Conservation (phyloP, 352 stramenopile species). For the Stephanocyclus meneghinianus region DNA sequence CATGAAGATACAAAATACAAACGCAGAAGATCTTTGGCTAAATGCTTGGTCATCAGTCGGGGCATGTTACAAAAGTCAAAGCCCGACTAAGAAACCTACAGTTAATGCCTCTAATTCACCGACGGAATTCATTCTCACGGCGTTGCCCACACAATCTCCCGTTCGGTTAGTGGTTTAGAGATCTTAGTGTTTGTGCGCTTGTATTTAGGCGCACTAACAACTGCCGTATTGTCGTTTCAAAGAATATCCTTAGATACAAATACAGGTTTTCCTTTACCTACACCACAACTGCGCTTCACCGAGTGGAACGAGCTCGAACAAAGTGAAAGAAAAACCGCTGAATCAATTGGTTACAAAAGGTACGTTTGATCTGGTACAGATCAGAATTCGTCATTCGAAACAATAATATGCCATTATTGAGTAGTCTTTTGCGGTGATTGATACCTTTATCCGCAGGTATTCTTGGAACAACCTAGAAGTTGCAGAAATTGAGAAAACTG, state of each 20-base stretch:
- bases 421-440: neutral
- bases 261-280: neutral
- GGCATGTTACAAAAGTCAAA: constrained; percentile 12
- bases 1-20: constrained; percentile 5
- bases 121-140: neutral
- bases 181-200: too few species aligned
- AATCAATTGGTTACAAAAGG: constrained; percentile 9
- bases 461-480: constrained; percentile 29
- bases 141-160: constrained; percentile 1
- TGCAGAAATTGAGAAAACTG: constrained; percentile 16
- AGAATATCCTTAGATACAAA: neutral
- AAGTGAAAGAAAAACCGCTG: neutral
- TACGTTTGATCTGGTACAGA: neutral
- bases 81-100: constrained; percentile 11
- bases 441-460: constrained; percentile 1
- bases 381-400: neutral
- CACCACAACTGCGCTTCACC: constrained; percentile 5
- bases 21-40: constrained; percentile 26
- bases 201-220: neutral
- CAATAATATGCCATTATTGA: neutral
- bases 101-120: neutral
- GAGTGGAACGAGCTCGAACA: constrained; percentile 6
- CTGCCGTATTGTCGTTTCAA: neutral
- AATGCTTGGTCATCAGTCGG: constrained; percentile 26
- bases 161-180: neutral